A percentile compares a stretch with the other conserved stretches of the same genome.
Evolutionary conservation across 192 early-diverging fungal species (phyloP).

Genomic region (Entophlyctis luteolus): DNA sequence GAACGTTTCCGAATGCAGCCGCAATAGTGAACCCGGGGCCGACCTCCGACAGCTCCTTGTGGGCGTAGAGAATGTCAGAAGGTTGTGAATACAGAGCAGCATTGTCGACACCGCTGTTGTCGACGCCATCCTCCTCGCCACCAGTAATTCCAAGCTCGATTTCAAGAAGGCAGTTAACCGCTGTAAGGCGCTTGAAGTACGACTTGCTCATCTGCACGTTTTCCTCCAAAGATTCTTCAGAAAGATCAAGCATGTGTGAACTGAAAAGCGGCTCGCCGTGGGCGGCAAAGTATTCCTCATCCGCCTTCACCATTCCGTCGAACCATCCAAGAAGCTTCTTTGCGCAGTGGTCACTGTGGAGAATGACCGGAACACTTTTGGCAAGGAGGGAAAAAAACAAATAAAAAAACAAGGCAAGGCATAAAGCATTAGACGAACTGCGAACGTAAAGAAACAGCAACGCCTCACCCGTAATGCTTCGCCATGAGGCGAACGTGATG

Average conservation of each 20-base stretch:
- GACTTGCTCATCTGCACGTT: constrained; percentile 87
- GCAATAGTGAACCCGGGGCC: constrained; percentile 78
- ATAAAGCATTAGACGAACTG: not conserved
- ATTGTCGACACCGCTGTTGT: constrained; percentile 91
- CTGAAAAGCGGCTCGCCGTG: constrained; percentile 95
- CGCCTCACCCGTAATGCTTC: constrained; percentile 68
- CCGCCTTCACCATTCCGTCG: constrained; percentile 92
- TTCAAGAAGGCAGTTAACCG: constrained; percentile 84
- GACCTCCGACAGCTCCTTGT: constrained; percentile 76
- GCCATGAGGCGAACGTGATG: constrained; percentile 76
- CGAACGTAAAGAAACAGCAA: not conserved
- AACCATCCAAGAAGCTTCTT: constrained; percentile 96
- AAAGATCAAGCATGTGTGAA: constrained; percentile 97
- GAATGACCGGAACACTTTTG: not conserved
- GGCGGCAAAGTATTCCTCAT: constrained; percentile 88
- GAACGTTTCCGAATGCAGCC: constrained; percentile 92
- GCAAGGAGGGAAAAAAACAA: constrained; percentile 1
- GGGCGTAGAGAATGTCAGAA: constrained; percentile 93
- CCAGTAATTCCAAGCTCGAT: constrained; percentile 99
- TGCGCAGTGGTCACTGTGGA: constrained; percentile 95
- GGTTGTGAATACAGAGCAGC: constrained; percentile 90
- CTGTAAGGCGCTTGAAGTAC: constrained; percentile 89
- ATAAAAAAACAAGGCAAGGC: too few relatives aligned
- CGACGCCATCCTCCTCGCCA: constrained; percentile 97
- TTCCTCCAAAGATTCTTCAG: constrained; percentile 88